phyloP scores from a whole-genome alignment of 768 basidiomycete species.

The Hemileccinum impolitum region DNA sequence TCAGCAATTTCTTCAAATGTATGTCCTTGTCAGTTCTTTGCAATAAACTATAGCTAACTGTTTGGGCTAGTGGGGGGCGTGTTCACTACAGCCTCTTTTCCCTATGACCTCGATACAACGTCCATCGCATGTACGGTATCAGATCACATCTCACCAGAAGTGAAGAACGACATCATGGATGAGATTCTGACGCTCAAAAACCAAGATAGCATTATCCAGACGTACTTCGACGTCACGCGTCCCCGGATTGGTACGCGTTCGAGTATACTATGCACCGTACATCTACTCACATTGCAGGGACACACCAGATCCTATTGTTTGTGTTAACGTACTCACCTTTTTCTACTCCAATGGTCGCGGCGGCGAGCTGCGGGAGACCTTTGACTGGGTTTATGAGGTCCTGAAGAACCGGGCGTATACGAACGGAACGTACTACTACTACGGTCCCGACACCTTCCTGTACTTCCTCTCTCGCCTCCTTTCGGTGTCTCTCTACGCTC shows the following conservation, averaged over 20 bases:
- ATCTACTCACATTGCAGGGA: background rate
- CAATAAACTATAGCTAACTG: background rate
- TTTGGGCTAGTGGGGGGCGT: slow-evolving; percentile 2
- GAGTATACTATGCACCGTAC: background rate
- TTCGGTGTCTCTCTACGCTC: slow-evolving; percentile 17
- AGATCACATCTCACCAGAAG: slow-evolving; percentile 6
- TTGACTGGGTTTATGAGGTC: slow-evolving; percentile 18
- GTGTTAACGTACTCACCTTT: slow-evolving; percentile 17
- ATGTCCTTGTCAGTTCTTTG: background rate
- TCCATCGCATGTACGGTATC: slow-evolving; percentile 20
- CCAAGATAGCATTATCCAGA: slow-evolving; percentile 19
- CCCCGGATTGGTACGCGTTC: slow-evolving; percentile 19
- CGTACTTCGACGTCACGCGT: slow-evolving; percentile 18
- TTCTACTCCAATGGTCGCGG: slow-evolving; percentile 21
- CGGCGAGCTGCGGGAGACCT: slow-evolving; percentile 16
- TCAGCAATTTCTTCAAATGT: slow-evolving; percentile 23
- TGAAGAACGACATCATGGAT: slow-evolving; percentile 22
- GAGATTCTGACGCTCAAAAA: slow-evolving; percentile 16
- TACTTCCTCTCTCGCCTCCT: slow-evolving; percentile 23
- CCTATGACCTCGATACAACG: slow-evolving; percentile 19
- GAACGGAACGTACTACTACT: slow-evolving; percentile 19
- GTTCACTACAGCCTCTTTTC: slow-evolving; percentile 12
- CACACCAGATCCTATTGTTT: slow-evolving; percentile 17
- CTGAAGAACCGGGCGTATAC: slow-evolving; percentile 22
- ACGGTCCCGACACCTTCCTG: slow-evolving; percentile 15